Base-by-base conservation (phyloP, 2,329 filamentous ascomycete species). In the Elsinoe perseae region DNA sequence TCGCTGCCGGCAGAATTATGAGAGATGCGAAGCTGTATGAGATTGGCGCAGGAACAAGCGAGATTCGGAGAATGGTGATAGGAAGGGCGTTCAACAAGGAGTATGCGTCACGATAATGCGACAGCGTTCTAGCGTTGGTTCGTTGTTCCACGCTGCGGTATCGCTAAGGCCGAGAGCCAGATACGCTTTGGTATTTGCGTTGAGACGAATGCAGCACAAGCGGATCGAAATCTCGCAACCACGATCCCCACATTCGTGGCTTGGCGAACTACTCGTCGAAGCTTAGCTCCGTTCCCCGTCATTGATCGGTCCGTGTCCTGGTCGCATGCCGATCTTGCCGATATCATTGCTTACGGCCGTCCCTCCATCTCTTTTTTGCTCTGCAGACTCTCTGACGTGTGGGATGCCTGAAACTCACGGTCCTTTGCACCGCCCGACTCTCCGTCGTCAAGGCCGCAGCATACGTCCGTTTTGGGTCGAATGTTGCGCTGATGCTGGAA, bases 21-120 rank as follows among this genome's bases (percentile, higher is more conserved):
- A 75, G 93, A 66, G 83, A 86, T 72, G 83, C 83, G 3, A 86
- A 86, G 68, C 71, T 98, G 59, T 98, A 98, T 70, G 93, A 97
- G 74, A 97, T 98, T 68, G 93, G 93, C 1, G 93, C 93, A 4
- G 93, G 93, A 4, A 97, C 93, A 2, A 95, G 89, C 59, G 93
- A 98, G 74, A 85, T 98, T 52, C 79, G 93, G 62, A 80, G 91
- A 61, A 95, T 97, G 83, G 89, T 98, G 3, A 95, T 98, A 67
- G 92, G 93, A 25, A 78, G 91, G 62, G 87, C 84, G 1, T 96
- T 95, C 64, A 95, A 95, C 72, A 91, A 87, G 74, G 85, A 95
- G 72, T 95, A 58, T 27, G 48, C 46, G 25, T 57, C 46, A 25
- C 34, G 46, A 34, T 53, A 32, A 50, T 52, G 48, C n/a, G 38